Evolutionary conservation across 176 grass and related monocot species (phyloP), one percentile per base, ranked within the genome.

Genomic region (Avena sativa): DNA sequence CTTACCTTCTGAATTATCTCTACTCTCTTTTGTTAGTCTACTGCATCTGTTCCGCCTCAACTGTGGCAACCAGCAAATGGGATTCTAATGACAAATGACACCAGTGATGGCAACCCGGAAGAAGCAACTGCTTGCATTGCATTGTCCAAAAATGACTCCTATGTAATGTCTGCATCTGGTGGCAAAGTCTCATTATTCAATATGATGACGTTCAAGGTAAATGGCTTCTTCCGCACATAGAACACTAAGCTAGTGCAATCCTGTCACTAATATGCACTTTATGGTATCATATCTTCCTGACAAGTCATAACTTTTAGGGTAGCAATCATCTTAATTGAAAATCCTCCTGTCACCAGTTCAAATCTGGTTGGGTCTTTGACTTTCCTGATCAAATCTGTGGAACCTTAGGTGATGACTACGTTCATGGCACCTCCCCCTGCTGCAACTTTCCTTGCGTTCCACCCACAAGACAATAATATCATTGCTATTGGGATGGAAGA

Each of bases 161-260:
- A 99, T 86, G 97, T 99, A 71, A 99, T 99, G 97, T 99, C 94
- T 69, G 97, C 94, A 57, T 99, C 97, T 89, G 97, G 97, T 57
- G 97, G 97, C 63, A 99, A 99, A 85, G 94, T 99, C 44, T 99
- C 94, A 14, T 80, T 99, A 64, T 99, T 99, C 89, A 99, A 99
- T 87, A 99, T 99, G 97, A 99, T 99, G 97, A 99, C 97, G 36
- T 99, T 96, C 89, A 99, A 99, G 92, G 97, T 96, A 89, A 56
- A 78, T 78, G 44, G 43, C 9, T 57, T 82, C 83, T 71, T 38
- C 17, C 17, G 12, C 36, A 5, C 32, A 14, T 83, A 55, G 57
- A 32, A 55, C 15, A 46, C 52, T 56, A 74, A 25, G 26, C 51
- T 19, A 67, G 9, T 73, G 55, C 71, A 62, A 6, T 83, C 55